Evolutionary conservation across 805 yeast genomes (phyloP).

Genomic region (Grigorovia transvaalensis): DNA sequence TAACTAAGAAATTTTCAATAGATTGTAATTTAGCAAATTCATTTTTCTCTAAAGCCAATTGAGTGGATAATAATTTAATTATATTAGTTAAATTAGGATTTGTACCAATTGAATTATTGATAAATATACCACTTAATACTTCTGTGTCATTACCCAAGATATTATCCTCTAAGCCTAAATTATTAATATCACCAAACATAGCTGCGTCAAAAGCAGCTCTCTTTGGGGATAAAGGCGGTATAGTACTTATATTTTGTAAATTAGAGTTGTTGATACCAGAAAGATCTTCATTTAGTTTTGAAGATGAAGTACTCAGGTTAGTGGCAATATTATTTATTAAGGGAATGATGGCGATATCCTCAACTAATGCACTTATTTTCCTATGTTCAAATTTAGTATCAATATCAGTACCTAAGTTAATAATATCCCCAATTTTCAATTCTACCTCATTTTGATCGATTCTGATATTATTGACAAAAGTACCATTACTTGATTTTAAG

Average conservation of each 20-base stretch:
- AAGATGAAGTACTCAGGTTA: background rate
- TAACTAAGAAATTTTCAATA: conserved; percentile 43
- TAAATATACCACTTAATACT: conserved; percentile 44
- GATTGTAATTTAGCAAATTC: conserved; percentile 48
- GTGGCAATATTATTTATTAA: conserved; percentile 21
- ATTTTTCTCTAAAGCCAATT: conserved; percentile 46
- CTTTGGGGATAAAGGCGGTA: conserved; percentile 13
- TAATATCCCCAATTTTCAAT: conserved; percentile 67
- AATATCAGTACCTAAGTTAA: conserved; percentile 91
- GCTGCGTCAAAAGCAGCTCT: conserved; percentile 44
- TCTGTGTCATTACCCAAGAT: conserved; percentile 39
- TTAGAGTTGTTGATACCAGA: background rate
- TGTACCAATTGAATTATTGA: conserved; percentile 49
- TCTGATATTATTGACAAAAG: conserved; percentile 72
- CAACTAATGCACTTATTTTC: conserved; percentile 77
- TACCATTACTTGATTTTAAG: conserved; percentile 87
- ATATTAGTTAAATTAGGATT: conserved; percentile 46
- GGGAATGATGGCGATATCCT: conserved; percentile 49
- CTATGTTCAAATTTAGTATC: conserved; percentile 57
- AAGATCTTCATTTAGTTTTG: background rate
- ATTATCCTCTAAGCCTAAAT: conserved; percentile 38
- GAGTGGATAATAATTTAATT: conserved; percentile 43
- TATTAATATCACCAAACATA: conserved; percentile 49
- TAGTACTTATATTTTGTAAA: background rate
- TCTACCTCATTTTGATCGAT: conserved; percentile 48